A percentile compares a stretch with the other conserved stretches of the same genome.
These are phyloP conservation scores for Talaromyces sp. DNA, from an alignment of 2,329 filamentous ascomycete genomes.

Conservation along the genomic window DNA sequence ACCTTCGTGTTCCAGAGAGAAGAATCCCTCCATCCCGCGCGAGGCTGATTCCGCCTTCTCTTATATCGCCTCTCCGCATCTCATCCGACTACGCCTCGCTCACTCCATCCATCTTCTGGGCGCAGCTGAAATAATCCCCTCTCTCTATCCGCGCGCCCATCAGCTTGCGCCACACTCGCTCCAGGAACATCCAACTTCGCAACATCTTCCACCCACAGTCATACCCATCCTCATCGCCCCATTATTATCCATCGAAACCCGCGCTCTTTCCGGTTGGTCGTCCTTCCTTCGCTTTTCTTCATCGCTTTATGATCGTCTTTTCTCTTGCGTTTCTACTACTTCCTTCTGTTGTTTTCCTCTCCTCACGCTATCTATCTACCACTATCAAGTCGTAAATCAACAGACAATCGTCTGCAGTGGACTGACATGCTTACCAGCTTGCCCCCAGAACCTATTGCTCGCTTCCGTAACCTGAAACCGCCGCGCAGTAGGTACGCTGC, in stretches of 20 bases:
- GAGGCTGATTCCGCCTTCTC: slow-evolving; percentile 9
- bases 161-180: slow-evolving; percentile 44
- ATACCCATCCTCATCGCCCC: not conserved
- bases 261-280: not conserved
- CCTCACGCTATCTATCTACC: not conserved
- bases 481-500: slow-evolving; percentile 26
- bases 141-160: slow-evolving; percentile 21
- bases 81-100: slow-evolving; percentile 3
- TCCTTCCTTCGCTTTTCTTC: not conserved
- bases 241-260: not conserved
- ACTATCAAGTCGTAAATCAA: not conserved
- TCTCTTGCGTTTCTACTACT: not conserved
- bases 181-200: slow-evolving; percentile 31
- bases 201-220: slow-evolving; percentile 9
- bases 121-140: slow-evolving; percentile 28
- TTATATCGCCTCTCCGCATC: slow-evolving; percentile 2
- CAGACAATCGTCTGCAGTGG: not conserved
- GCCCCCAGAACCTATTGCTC: slow-evolving; percentile 18
- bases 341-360: not conserved
- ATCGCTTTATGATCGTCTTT: not conserved
- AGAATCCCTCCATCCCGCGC: not conserved
- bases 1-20: not conserved
- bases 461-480: slow-evolving; percentile 25
- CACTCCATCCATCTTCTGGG: slow-evolving; percentile 7
- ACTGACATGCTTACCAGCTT: slow-evolving; percentile 34